Evolutionary conservation across 306 rosid species (phyloP), one percentile per base, ranked within the genome.

Genomic region (Canavalia gladiata): DNA sequence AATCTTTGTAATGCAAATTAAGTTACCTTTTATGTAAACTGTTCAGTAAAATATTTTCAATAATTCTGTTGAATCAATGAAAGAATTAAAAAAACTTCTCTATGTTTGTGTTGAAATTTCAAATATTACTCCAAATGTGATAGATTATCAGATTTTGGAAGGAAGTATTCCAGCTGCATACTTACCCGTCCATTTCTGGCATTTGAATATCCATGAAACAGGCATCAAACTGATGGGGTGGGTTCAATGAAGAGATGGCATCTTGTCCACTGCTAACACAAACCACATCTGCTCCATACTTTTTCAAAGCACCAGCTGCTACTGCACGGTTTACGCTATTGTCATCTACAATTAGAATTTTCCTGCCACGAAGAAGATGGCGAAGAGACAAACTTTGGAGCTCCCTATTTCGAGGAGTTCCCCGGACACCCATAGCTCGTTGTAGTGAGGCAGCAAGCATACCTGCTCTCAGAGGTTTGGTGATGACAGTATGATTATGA

Each of bases 121-220:
- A 50, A 75, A 51, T 29, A 63, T 72, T 18, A 68, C 64, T 73
- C 39, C 64, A 79, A 43, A 29, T 35, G 25, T 35, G 25, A 76
- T 47, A 80, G 33, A 59, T 59, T 13, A 57, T 31, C 29, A 67
- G 55, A 54, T 35, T 52, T 31, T 37, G 54, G 50, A 77, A 76
- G 51, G 58, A 73, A 75, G 60, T n/a, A 50, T 9, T 75, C 2
- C 25, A 18, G 84, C 11, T 57, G 81, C 97, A 67, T 85, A 95
- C 99, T 62, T 87, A 95, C 99, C 99, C 99, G 31, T 95, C 97
- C 96, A 95, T 95, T 83, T 87, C 97, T 1, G 99, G 99, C 99
- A 95, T 95, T 84, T 95, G 98, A 68, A 95, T 90, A 84, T 95
- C 99, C 99, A 95, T 95, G 83, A 95, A 95, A 79, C 99, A 93